A percentile compares a stretch with the other conserved stretches of the same genome.
phyloP scores from a whole-genome alignment of 177 flowering plant species.

The Vitis hybrid region DNA sequence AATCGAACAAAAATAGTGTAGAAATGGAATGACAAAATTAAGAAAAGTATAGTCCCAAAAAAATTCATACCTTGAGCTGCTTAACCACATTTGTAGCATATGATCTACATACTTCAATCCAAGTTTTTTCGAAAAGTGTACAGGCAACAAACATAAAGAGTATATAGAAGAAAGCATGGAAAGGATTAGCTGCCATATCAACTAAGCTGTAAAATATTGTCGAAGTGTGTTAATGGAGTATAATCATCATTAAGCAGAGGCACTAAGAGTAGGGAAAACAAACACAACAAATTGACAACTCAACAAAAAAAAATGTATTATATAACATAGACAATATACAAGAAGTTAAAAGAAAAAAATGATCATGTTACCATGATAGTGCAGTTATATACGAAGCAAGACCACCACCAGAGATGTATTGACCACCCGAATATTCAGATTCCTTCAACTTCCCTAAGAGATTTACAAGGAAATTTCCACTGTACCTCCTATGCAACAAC shows the following conservation, averaged over 20 bases:
- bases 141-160: constrained; percentile 77
- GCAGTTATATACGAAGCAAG: constrained; percentile 78
- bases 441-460: constrained; percentile 90
- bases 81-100: constrained; percentile 82
- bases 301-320: no score
- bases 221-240: neutral
- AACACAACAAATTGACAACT: no score
- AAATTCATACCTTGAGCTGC: constrained; percentile 65
- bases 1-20: no score
- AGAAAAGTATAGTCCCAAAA: neutral
- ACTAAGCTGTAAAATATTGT: constrained; percentile 49
- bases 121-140: constrained; percentile 79
- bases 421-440: constrained; percentile 81
- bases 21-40: neutral
- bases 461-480: constrained; percentile 85
- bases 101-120: constrained; percentile 91
- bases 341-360: neutral
- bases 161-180: constrained; percentile 72
- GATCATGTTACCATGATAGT: constrained; percentile 58
- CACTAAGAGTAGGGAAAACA: no score
- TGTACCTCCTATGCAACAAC: constrained; percentile 71
- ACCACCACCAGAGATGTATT: constrained; percentile 87
- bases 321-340: neutral
- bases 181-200: constrained; percentile 78
- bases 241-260: no score